Evolutionary conservation across 306 rosid species (phyloP), one percentile per base, ranked within the genome.

Genomic region (Vicia faba): DNA sequence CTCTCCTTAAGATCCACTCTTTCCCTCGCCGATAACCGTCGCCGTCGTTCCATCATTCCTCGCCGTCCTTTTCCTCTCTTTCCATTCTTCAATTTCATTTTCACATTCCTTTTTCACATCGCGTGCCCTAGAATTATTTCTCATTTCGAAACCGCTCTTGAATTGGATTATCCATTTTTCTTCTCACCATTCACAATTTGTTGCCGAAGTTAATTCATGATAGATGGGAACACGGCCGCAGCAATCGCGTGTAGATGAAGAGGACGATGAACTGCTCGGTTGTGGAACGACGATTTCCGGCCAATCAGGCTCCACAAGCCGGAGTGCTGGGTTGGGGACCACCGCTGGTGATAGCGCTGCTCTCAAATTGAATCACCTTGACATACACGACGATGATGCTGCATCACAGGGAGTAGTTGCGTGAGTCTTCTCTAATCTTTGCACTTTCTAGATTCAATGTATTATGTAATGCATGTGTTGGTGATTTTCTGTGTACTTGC

Each of bases 271-370:
- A 73, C 61, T 80, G 12, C 46, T 77, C 0, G 83, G 84, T 2
- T 78, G 72, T 43, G 88, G 81, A 18, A 67, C 88, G 49, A 82
- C 96, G 3, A 69, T 76, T 73, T 88, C 96, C 0, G 95, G 89
- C 0, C 92, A 87, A 79, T 89, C 98, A 10, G 89, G 84, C 35
- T 92, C 96, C 8, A 89, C 91, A 50, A 89, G 96, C 75, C 84
- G 87, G 55, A 91, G 97, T 71, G 77, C 82, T 5, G 97, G 98
- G 7, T 83, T 93, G 46, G 84, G 86, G 14, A 83, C 95, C 5
- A 84, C 89, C 11, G 86, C 87, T 40, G 79, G 86, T 76, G 96
- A 88, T 19, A 86, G 55, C 75, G 79, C 85, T 16, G 76, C 80
- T 56, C 77, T 80, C 71, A 81, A 88, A 75, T 70, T 88, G 46